Conservation (phyloP, 1,284 basidiomycete species). For the Irpex sp. region DNA sequence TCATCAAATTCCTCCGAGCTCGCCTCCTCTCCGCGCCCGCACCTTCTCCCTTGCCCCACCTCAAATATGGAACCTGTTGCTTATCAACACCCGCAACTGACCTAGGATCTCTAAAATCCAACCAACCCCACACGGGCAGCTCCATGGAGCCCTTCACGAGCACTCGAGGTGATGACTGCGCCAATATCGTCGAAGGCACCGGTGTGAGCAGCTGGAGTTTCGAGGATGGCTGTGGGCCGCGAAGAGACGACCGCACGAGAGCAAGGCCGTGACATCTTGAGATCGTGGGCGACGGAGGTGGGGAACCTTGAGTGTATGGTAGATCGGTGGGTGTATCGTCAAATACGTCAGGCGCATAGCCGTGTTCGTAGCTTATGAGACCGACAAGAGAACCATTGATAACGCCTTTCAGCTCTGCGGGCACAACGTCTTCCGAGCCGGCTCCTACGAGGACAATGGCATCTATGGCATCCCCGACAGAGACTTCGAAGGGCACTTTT, state of each 20-base stretch:
- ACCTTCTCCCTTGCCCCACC: conserved; percentile 68
- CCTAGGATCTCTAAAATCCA: conserved; percentile 60
- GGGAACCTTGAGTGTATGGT: conserved; percentile 55
- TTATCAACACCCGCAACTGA: conserved; percentile 54
- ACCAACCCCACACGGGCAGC: conserved; percentile 82
- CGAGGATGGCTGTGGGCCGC: conserved; percentile 4
- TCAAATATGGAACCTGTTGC: conserved; percentile 75
- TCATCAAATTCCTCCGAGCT: conserved; percentile 87
- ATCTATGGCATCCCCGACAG: conserved; percentile 51
- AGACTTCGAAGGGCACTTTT: conserved; percentile 65
- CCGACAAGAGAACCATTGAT: conserved; percentile 84
- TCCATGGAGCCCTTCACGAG: conserved; percentile 87
- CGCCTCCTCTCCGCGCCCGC: conserved; percentile 69
- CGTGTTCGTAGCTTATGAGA: conserved; percentile 51
- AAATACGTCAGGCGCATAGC: conserved; percentile 9
- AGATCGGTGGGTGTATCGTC: conserved; percentile 20
- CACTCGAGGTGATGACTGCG: conserved; percentile 30
- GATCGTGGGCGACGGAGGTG: conserved; percentile 48
- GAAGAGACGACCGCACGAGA: conserved; percentile 53
- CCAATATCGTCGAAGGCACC: conserved; percentile 45
- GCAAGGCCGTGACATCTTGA: conserved; percentile 70
- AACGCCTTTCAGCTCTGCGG: conserved; percentile 62
- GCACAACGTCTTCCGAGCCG: conserved; percentile 72
- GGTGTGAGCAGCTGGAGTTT: conserved; percentile 77
- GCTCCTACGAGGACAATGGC: conserved; percentile 63